phyloP scores from a whole-genome alignment of 805 yeast genomes.

The Isabelozyma pseudorhagii region DNA sequence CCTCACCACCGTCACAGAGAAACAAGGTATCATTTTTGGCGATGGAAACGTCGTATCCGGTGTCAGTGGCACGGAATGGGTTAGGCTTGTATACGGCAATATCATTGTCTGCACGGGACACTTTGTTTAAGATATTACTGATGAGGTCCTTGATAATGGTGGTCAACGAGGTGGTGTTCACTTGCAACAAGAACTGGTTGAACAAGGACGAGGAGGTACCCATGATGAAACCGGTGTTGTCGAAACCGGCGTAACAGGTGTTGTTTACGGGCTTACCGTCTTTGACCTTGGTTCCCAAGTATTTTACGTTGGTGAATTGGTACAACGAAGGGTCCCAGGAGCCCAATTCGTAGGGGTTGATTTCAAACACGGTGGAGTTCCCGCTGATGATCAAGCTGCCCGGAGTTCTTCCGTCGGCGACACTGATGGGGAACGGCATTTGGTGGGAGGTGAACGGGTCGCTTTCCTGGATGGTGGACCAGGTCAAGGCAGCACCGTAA shows the following conservation, averaged over 20 bases:
- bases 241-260: conserved; percentile 65
- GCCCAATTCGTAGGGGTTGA: conserved; percentile 53
- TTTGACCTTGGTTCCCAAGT: conserved; percentile 62
- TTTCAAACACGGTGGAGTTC: conserved; percentile 38
- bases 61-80: conserved; percentile 48
- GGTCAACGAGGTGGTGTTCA: conserved; percentile 41
- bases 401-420: conserved; percentile 38
- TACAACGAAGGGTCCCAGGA: conserved; percentile 80
- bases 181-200: conserved; percentile 59
- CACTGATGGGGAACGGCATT: conserved; percentile 40
- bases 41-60: conserved; percentile 19
- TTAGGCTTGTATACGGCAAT: conserved; percentile 72
- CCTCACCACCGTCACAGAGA: conserved; percentile 43
- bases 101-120: conserved; percentile 55
- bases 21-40: conserved; percentile 20
- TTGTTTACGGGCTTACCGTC: conserved; percentile 53
- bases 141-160: conserved; percentile 18
- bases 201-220: conserved; percentile 84
- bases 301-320: conserved; percentile 63
- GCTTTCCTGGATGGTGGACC: conserved; percentile 26
- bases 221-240: conserved; percentile 76
- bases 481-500: conserved; percentile 24
- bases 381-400: conserved; percentile 24
- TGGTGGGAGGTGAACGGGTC: conserved; percentile 23
- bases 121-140: conserved; percentile 18